Base-by-base conservation (phyloP, 73 alveolate genomes). In the Uronychia setigera region DNA sequence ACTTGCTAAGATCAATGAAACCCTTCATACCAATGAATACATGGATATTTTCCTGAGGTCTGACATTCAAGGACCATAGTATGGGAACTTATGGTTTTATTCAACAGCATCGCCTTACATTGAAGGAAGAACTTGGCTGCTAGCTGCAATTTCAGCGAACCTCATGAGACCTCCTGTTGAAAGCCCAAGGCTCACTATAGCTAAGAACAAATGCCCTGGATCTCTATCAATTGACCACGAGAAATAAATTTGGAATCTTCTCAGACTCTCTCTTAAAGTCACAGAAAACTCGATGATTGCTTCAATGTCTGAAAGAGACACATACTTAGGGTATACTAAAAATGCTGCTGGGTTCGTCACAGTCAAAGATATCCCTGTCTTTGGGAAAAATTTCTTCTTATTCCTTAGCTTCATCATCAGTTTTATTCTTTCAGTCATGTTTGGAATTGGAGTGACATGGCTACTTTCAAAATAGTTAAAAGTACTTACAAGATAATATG, bases 51-150 rank as follows among this genome's bases (percentile, higher is more conserved):
- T 46, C n/a, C 5, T 46, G 67, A 19, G 5, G n/a, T 46, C 67
- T 46, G 67, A 46, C 19, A 19, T 19, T 46, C n/a, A 46, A 28
- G 60, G 81, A 28, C 88, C 88, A 1, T 25, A 46, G 1, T 81
- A 81, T 35, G 26, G 31, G 14, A n/a, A 76, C 25, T 30, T 60
- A 31, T 81, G 88, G 88, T 29, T 60, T 19, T 74, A 81, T 29
- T 26, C 81, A n/a, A 35, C 80, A 1, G 32, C 19, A 9, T 30
- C 31, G 60, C 80, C 31, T 0, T 81, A 81, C 60, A 30, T 81
- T 1, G 59, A 34, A 59, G 81, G 76, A 1, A 30, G 88, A 29
- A 80, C 88, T 28, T 81, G 88, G 88, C 60, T 81, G 28, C 60
- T 81, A 1, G 30, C 81, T 0, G 60, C 58, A 30, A 30, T 81